Conservation (phyloP, 106 monocot species). For the Cymbidium sinense region DNA sequence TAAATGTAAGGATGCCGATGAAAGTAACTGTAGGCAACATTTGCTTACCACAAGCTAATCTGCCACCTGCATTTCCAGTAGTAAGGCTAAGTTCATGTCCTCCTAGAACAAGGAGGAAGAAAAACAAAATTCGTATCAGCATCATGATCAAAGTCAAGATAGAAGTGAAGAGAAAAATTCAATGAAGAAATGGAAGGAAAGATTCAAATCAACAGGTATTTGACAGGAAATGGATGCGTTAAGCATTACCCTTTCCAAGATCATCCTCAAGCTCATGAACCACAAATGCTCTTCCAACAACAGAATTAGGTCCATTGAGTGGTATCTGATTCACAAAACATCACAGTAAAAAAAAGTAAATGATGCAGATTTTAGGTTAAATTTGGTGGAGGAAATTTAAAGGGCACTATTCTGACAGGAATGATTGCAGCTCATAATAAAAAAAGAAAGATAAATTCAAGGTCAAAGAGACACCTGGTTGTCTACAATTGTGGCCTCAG, state of each 20-base stretch:
- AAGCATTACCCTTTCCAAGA: conserved; percentile 69
- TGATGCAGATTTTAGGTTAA: not conserved
- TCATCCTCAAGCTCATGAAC: conserved; percentile 90
- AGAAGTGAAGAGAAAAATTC: not conserved
- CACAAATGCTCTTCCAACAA: conserved; percentile 89
- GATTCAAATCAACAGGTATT: not conserved
- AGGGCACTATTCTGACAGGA: too few relatives aligned
- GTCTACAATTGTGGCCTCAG: conserved; percentile 79
- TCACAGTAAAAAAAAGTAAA: not conserved
- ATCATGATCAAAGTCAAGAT: not conserved
- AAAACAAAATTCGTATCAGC: not conserved
- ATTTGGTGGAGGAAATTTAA: not conserved
- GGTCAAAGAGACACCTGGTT: conserved; percentile 42
- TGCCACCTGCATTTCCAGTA: conserved; percentile 92
- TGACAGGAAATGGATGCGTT: not conserved
- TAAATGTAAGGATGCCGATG: not conserved
- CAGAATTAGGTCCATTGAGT: conserved; percentile 64
- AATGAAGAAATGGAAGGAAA: conserved; percentile 3
- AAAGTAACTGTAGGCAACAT: not conserved
- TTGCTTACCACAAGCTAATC: conserved; percentile 85
- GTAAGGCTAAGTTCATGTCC: conserved; percentile 87
- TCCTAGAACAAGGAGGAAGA: conserved; percentile 23
- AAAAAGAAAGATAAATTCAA: not conserved
- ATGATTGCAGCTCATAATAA: not conserved
- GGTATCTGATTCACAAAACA: conserved; percentile 34